Evolutionary conservation across 1,284 basidiomycete genomes (phyloP), one percentile per base, ranked within the genome.

Genomic region (Sporisorium graminicola): DNA sequence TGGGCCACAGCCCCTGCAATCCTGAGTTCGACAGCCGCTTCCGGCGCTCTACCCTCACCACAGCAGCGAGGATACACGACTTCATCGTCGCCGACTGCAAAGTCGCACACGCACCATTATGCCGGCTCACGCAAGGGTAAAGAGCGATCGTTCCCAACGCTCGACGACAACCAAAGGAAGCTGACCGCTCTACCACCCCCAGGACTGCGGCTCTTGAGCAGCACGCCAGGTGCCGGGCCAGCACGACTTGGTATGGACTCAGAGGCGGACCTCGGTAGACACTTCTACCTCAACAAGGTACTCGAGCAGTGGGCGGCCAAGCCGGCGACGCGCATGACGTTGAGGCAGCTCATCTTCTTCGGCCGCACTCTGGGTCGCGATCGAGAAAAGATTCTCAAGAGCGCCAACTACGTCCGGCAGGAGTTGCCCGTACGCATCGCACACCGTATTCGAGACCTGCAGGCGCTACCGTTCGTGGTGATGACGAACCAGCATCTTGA

Each of bases 381-480:
- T 49, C 63, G 77, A 1, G 72, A 78, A 5, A 80, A 79, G 57
- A 79, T 83, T 40, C 67, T 83, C 24, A 83, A 78, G 61, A 92
- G 91, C 71, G 93, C 92, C 72, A 94, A 95, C 86, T 94, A 94
- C 86, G 92, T 96, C 35, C 90, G 94, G 52, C 92, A 92, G 14
- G 94, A 96, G 83, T 87, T 96, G 9, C 93, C 94, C 14, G 91
- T 94, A 16, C 90, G 94, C 51, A 92, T 96, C 83, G 92, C 94
- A 4, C 94, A 95, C 85, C 90, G 94, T 47, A 88, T 96, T 68
- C 90, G 93, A 65, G 94, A 96, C 81, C 88, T 96, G 77, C 94
- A 96, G 86, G 88, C 91, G 2, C 87, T 96, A 43, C 94, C 94
- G 0, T 95, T 93, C 82, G 90, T 93, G 27, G 94, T 94, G 10